Evolutionary conservation across 2,329 filamentous ascomycete genomes (phyloP).

Genomic region (Escovopsis sp.): DNA sequence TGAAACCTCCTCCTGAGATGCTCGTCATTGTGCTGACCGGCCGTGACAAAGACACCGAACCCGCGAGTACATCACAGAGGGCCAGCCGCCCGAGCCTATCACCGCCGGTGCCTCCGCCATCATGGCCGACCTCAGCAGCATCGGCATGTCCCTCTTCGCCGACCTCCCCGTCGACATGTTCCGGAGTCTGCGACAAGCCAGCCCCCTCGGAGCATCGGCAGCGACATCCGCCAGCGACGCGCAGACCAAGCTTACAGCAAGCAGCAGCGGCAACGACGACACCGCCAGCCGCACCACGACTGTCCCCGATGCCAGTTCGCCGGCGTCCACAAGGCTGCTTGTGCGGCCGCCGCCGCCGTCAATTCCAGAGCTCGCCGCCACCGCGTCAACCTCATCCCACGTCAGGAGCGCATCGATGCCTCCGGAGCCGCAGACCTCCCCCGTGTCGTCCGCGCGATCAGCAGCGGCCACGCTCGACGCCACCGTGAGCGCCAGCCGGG

Average conservation of each 20-base stretch:
- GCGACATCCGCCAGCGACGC: too few species aligned
- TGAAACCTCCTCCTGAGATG: not conserved
- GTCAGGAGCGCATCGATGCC: constrained; percentile 2
- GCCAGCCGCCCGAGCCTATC: constrained; percentile 66
- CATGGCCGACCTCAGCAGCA: constrained; percentile 65
- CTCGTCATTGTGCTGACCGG: constrained; percentile 3
- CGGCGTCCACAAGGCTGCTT: not conserved
- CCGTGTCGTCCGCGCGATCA: too few species aligned
- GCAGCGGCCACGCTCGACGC: constrained; percentile 31
- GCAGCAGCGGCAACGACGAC: not conserved
- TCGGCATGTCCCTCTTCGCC: constrained; percentile 62
- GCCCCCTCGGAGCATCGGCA: too few species aligned
- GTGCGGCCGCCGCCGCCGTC: too few species aligned
- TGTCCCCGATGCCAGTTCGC: too few species aligned
- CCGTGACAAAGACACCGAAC: constrained; percentile 26
- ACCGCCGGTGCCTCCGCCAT: constrained; percentile 63
- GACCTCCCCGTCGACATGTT: constrained; percentile 50
- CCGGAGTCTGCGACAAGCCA: constrained; percentile 16
- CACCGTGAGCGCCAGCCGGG: constrained; percentile 49
- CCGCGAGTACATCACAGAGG: constrained; percentile 59
- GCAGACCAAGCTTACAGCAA: not conserved
- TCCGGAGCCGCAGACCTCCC: too few species aligned
- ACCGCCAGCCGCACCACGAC: too few species aligned
- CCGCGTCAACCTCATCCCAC: too few species aligned
- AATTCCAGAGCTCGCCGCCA: too few species aligned